Evolutionary conservation across 2,329 filamentous ascomycete genomes (phyloP).

Genomic region (Fusarium sp.): DNA sequence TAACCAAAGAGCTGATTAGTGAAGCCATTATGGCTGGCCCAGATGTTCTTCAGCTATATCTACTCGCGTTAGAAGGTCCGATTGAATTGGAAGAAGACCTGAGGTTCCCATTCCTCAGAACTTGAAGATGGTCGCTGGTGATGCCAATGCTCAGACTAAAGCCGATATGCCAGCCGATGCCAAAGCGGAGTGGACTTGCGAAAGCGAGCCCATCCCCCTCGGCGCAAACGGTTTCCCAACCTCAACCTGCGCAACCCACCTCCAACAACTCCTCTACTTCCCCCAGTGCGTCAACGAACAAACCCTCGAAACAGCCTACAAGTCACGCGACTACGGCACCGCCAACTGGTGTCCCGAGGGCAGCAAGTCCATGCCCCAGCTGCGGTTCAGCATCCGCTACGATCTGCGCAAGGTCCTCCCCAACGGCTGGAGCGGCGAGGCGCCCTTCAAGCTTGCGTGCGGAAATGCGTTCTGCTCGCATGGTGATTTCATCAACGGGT

Average conservation of each 20-base stretch:
- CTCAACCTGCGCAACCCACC: slow-evolving; percentile 25
- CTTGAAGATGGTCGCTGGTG: slow-evolving; percentile 53
- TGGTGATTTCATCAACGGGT: slow-evolving; percentile 60
- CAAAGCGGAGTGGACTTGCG: slow-evolving; percentile 46
- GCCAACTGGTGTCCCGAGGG: slow-evolving; percentile 51
- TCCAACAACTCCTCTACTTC: slow-evolving; percentile 38
- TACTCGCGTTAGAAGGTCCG: no score
- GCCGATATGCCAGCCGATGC: slow-evolving; percentile 37
- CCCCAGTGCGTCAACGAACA: slow-evolving; percentile 36
- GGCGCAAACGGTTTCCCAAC: slow-evolving; percentile 33
- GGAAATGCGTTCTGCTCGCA: slow-evolving; percentile 54
- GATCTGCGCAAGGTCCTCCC: slow-evolving; percentile 54
- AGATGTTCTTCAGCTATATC: no score
- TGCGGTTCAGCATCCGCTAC: slow-evolving; percentile 58
- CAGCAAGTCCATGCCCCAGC: slow-evolving; percentile 57
- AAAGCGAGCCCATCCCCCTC: slow-evolving; percentile 40
- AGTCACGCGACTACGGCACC: slow-evolving; percentile 24
- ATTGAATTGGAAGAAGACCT: no score
- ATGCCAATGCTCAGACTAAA: slow-evolving; percentile 38
- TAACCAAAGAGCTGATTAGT: no score
- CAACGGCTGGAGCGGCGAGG: slow-evolving; percentile 54
- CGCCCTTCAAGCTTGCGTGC: slow-evolving; percentile 55
- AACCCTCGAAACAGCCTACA: slow-evolving; percentile 36
- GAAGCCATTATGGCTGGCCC: no score
- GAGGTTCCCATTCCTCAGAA: slow-evolving; percentile 57